Evolutionary conservation across 306 rosid species (phyloP).

Genomic region (Glycine soja): DNA sequence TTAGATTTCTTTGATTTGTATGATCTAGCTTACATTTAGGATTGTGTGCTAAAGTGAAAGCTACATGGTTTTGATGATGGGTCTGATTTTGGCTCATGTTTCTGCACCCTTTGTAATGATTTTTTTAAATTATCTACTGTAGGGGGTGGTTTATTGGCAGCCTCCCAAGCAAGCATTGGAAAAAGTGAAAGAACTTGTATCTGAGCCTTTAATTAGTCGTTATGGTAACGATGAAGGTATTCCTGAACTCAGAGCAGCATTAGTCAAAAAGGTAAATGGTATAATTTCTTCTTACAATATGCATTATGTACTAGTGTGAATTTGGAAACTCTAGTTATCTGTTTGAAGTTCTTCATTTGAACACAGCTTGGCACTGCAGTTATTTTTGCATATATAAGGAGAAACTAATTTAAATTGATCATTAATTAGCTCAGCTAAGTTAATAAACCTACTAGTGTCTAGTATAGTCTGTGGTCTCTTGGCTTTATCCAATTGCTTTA

Average conservation of each 20-base stretch:
- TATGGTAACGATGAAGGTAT: slow-evolving; percentile 95
- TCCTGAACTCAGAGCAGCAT: slow-evolving; percentile 85
- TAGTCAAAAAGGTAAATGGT: slow-evolving; percentile 65
- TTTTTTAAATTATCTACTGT: slow-evolving; percentile 43
- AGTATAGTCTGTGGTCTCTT: not conserved
- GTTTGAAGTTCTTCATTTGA: slow-evolving; percentile 22
- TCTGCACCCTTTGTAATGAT: not conserved
- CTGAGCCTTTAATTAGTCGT: slow-evolving; percentile 84
- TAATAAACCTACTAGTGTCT: slow-evolving; percentile 14
- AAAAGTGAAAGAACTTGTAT: slow-evolving; percentile 80
- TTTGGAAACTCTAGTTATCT: slow-evolving; percentile 8
- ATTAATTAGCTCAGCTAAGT: not conserved
- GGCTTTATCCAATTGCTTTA: not conserved
- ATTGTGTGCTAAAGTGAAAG: not conserved
- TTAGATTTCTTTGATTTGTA: not conserved
- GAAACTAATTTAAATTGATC: not conserved
- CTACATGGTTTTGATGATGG: slow-evolving; percentile 16
- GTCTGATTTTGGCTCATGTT: slow-evolving; percentile 11
- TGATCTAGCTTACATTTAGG: slow-evolving; percentile 7
- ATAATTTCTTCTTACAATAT: slow-evolving; percentile 27
- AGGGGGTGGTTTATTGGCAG: slow-evolving; percentile 98
- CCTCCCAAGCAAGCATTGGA: slow-evolving; percentile 88
- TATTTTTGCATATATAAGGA: slow-evolving; percentile 1
- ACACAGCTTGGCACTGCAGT: not conserved
- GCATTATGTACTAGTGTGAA: not conserved